Percentiles rank a stretch among this genome's conserved stretches.
These are phyloP conservation scores for Coniferiporia weirii DNA, from an alignment of 1,284 basidiomycete species.

Conservation along the genomic window DNA sequence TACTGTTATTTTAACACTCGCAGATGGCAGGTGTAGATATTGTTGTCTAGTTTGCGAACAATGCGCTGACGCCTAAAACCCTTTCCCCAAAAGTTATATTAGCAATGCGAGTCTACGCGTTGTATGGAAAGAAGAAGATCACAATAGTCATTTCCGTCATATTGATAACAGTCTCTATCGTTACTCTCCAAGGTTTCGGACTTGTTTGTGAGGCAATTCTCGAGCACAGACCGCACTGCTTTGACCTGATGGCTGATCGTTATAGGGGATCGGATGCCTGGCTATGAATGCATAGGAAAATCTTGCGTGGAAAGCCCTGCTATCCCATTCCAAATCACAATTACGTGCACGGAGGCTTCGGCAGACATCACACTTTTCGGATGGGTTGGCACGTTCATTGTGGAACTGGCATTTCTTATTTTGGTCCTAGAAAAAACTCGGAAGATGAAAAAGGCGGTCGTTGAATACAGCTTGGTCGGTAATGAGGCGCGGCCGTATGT, in stretches of 20 bases:
- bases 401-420: conserved; percentile 2
- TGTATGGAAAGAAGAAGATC: conserved; percentile 3
- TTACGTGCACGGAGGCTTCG: conserved; percentile 2
- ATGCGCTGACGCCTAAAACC: not conserved
- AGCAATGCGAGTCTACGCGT: conserved; percentile 2
- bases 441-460: not conserved
- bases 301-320: not conserved
- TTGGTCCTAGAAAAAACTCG: not conserved
- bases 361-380: not conserved
- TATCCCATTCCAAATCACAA: not conserved
- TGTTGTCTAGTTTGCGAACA: too few relatives aligned
- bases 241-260: not conserved
- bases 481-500: not conserved
- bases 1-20: not conserved
- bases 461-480: not conserved
- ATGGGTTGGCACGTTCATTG: not conserved
- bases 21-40: not conserved
- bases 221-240: too few relatives aligned
- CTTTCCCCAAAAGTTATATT: not conserved
- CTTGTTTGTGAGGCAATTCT: not conserved
- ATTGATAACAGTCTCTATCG: not conserved
- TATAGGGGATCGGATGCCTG: not conserved
- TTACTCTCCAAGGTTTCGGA: not conserved
- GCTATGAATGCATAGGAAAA: conserved; percentile 1
- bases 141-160: not conserved